Evolutionary conservation across 83 land plant genomes (phyloP), one percentile per base, ranked within the genome.

Genomic region (Picea abies): DNA sequence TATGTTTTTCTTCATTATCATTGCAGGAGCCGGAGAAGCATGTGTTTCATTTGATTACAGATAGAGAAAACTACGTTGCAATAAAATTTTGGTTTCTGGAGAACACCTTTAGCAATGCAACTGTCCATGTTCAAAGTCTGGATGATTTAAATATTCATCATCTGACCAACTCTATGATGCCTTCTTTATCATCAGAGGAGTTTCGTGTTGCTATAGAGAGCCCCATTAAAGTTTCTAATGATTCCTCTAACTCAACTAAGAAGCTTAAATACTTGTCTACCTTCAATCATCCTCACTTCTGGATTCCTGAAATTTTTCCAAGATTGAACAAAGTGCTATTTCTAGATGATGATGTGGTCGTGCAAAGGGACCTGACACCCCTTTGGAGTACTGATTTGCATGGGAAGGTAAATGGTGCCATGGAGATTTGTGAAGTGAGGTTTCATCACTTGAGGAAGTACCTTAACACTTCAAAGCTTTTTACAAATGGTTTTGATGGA

Each of bases 401-500:
- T 77, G 93, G 91, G 9, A 94, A 94, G 82, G 90, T 91, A 10
- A 94, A 84, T 91, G 95, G 92, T 72, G 97, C 97, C 14, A 85
- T 86, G 35, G 81, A 86, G 79, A 73, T 63, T 47, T 94, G 97
- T 68, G 65, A 73, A 17, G 85, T 89, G 64, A 88, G n/a, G n/a
- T n/a, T n/a, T n/a, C n/a, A n/a, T n/a, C n/a, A n/a, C n/a, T n/a
- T n/a, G n/a, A n/a, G n/a, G n/a, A n/a, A n/a, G n/a, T n/a, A n/a
- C n/a, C 68, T n/a, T 29, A 82, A 88, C 68, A 60, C 65, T 52
- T 73, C 77, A 73, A 73, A 22, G 22, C 22, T 73, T 44, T 73
- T 73, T 44, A 2, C 41, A 37, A 77, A 70, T 11, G 63, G 47
- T 35, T 70, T 69, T 66, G 81, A 86, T 76, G 76, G 68, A 72